Conservation (phyloP, 2,329 filamentous ascomycete genomes). For the Samsoniella hepiali region DNA sequence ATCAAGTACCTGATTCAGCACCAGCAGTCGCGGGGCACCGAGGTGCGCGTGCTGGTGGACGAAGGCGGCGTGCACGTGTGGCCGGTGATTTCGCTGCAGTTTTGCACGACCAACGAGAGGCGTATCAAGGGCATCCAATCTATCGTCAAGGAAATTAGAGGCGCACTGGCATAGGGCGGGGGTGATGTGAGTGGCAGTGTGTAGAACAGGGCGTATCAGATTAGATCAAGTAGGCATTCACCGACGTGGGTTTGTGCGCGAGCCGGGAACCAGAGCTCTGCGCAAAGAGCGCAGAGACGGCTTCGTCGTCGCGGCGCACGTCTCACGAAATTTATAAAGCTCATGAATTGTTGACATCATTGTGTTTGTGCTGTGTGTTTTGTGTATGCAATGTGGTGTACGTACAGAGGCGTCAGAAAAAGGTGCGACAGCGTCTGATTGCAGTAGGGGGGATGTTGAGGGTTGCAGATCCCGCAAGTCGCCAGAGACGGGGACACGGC, state of each 20-base stretch:
- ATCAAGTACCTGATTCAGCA: conserved; percentile 58
- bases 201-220: conserved; percentile 42
- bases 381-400: conserved; percentile 14
- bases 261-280: conserved; percentile 44
- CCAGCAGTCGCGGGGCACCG: conserved; percentile 50
- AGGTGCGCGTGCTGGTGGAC: conserved; percentile 58
- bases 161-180: conserved; percentile 22
- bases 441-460: background rate
- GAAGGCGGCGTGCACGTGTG: conserved; percentile 73
- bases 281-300: conserved; percentile 37
- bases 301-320: conserved; percentile 41
- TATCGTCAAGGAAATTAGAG: conserved; percentile 39
- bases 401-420: conserved; percentile 4
- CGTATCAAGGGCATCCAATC: conserved; percentile 51
- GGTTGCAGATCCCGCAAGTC: background rate
- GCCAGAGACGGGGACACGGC: no score
- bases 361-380: background rate
- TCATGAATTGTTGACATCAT: conserved; percentile 42
- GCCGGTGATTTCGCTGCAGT: conserved; percentile 68
- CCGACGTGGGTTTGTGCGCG: conserved; percentile 28
- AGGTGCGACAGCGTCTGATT: background rate
- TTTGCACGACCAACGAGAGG: conserved; percentile 46
- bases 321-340: conserved; percentile 34
- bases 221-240: conserved; percentile 62
- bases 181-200: conserved; percentile 17